These are phyloP conservation scores for Verticillium nubilum DNA, from an alignment of 2,329 filamentous ascomycete genomes.

Conservation along the genomic window DNA sequence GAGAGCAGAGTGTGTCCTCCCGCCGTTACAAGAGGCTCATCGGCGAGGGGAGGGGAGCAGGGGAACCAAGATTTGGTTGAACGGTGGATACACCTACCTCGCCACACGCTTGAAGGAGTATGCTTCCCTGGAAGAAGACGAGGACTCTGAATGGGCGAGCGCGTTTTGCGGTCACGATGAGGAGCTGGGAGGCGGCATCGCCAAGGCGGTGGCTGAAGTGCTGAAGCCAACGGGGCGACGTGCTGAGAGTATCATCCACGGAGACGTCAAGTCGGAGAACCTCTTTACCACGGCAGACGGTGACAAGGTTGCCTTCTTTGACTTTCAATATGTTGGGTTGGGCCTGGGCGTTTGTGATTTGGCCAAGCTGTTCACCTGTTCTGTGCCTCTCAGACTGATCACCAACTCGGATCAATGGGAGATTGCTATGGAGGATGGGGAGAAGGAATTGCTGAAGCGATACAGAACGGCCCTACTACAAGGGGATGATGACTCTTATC, in stretches of 20 bases:
- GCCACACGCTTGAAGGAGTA: constrained; percentile 57
- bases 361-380: constrained; percentile 63
- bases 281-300: constrained; percentile 50
- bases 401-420: constrained; percentile 23
- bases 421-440: constrained; percentile 44
- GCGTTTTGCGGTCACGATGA: constrained; percentile 34
- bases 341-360: constrained; percentile 62
- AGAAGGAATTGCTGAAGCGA: constrained; percentile 41
- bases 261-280: constrained; percentile 66
- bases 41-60: constrained; percentile 20
- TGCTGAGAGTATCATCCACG: constrained; percentile 57
- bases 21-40: constrained; percentile 50
- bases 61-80: constrained; percentile 46
- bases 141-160: constrained; percentile 48
- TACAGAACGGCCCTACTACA: constrained; percentile 38
- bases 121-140: constrained; percentile 35
- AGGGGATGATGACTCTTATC: constrained; percentile 31
- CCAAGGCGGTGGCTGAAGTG: constrained; percentile 47
- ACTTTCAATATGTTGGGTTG: constrained; percentile 64
- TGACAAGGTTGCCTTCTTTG: constrained; percentile 55
- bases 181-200: constrained; percentile 28
- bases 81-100: constrained; percentile 66
- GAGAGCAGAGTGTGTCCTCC: constrained; percentile 35
- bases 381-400: constrained; percentile 51
- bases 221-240: constrained; percentile 38